Conservation (phyloP, 2,329 filamentous ascomycete genomes). For the Epichloe gansuensis region DNA sequence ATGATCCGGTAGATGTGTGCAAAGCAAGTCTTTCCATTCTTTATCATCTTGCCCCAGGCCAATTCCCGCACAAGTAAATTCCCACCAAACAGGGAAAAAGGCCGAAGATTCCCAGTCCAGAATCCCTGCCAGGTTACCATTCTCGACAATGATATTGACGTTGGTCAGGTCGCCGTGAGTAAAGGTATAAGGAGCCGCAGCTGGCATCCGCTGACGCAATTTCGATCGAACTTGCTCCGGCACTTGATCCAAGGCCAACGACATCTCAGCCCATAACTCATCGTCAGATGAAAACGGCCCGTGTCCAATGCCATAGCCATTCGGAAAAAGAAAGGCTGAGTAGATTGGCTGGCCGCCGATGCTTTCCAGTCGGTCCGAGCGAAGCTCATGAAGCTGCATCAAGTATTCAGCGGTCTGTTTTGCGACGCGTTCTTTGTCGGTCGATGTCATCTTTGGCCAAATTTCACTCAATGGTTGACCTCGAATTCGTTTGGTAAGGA, state of each 20-base stretch:
- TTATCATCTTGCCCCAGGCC: constrained; percentile 17
- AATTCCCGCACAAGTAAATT: constrained; percentile 17
- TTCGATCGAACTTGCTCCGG: constrained; percentile 1
- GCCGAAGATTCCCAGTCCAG: constrained; percentile 27
- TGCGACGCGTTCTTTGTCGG: constrained; percentile 15
- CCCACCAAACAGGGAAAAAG: constrained; percentile 28
- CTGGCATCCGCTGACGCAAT: constrained; percentile 6
- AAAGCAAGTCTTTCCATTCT: constrained; percentile 11
- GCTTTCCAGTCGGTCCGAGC: constrained; percentile 5
- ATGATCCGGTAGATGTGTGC: too few species aligned
- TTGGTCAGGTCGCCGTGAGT: constrained; percentile 25
- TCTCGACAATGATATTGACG: constrained; percentile 26
- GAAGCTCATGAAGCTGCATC: constrained; percentile 6
- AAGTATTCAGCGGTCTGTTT: constrained; percentile 13
- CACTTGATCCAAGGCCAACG: neutral
- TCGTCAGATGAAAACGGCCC: constrained; percentile 5
- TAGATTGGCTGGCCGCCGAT: constrained; percentile 3
- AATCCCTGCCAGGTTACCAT: constrained; percentile 24
- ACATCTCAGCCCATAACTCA: constrained; percentile 6
- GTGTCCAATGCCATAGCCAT: constrained; percentile 4
- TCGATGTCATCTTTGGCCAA: constrained; percentile 10
- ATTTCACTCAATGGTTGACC: constrained; percentile 7
- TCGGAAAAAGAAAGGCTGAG: constrained; percentile 3
- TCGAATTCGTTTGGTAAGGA: constrained; percentile 7
- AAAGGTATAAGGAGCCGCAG: constrained; percentile 18